Evolutionary conservation across 371 early-diverging fungal species (phyloP).

Genomic region (Apophysomyces elegans): DNA sequence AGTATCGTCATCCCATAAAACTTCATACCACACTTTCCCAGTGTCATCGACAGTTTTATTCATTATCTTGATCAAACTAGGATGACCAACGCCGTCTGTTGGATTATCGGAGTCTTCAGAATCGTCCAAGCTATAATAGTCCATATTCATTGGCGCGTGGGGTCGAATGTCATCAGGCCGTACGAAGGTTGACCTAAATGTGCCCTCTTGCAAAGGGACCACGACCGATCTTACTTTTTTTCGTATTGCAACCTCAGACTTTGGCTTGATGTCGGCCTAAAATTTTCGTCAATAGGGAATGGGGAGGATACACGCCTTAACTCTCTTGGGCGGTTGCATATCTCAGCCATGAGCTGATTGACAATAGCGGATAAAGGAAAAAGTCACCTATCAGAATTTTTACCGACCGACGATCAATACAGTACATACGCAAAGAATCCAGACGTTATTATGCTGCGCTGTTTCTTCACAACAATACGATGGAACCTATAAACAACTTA

Average conservation of each 20-base stretch:
- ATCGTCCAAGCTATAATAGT: background rate
- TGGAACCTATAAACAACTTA: no score
- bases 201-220: background rate
- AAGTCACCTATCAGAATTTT: no score
- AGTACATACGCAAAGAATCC: no score
- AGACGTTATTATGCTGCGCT: no score
- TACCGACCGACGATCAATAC: no score
- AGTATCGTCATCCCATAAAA: background rate
- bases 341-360: no score
- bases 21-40: conserved; percentile 1
- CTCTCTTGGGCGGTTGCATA: no score
- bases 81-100: background rate
- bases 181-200: background rate
- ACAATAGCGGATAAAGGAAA: no score
- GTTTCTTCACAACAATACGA: no score
- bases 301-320: no score
- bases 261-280: background rate
- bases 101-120: background rate
- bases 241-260: background rate
- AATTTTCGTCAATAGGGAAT: no score
- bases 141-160: background rate
- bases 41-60: background rate
- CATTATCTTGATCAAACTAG: background rate
- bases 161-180: conserved; percentile 1
- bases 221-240: background rate